Percentiles rank a stretch among this genome's conserved stretches.
phyloP scores from a whole-genome alignment of 257 asterid genomes.

The Datura wrightii region DNA sequence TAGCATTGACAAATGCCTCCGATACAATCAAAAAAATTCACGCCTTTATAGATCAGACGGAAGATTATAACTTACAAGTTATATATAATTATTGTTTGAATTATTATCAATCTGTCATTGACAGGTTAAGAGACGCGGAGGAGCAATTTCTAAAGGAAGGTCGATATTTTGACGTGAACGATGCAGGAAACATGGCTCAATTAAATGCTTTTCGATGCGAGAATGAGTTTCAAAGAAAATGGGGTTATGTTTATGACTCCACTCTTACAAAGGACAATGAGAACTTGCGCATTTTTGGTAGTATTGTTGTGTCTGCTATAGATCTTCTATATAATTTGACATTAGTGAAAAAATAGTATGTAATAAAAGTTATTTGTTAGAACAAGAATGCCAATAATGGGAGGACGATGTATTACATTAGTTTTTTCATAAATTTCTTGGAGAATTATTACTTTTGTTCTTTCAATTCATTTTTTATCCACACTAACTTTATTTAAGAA shows the following conservation, averaged over 20 bases:
- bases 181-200: not conserved
- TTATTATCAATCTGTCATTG: not conserved
- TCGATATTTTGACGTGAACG: not conserved
- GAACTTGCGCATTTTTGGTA: not conserved
- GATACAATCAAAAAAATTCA: not conserved
- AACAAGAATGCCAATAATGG: not conserved
- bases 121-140: not conserved
- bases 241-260: not conserved
- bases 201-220: not conserved
- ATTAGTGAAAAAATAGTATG: not conserved
- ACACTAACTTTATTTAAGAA: too few relatives aligned
- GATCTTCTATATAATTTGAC: slow-evolving; percentile 7
- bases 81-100: not conserved
- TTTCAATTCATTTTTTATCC: not conserved
- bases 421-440: not conserved
- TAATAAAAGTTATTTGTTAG: not conserved
- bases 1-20: not conserved
- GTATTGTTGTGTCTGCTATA: not conserved
- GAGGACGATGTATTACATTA: not conserved
- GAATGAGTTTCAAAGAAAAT: not conserved
- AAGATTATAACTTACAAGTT: not conserved
- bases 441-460: not conserved
- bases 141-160: not conserved
- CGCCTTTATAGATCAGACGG: not conserved
- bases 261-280: not conserved